A percentile compares a stretch with the other conserved stretches of the same genome.
phyloP scores from a whole-genome alignment of 75 land plant species.

The Gnetum montanum region DNA sequence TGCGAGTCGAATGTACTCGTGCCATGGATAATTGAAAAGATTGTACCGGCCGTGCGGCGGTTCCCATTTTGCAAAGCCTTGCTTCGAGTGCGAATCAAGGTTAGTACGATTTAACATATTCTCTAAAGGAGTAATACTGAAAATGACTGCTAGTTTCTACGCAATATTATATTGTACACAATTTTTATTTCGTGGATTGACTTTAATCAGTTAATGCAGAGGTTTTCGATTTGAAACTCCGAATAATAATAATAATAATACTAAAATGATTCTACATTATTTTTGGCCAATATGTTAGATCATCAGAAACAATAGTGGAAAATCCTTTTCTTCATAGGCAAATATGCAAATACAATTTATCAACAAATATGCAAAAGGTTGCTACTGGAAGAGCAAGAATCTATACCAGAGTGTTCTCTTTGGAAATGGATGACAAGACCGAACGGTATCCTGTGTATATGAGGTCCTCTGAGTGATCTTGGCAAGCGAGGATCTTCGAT shows the following conservation, averaged over 20 bases:
- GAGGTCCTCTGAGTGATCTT: conserved; percentile 49
- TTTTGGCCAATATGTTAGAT: no score
- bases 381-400: not conserved
- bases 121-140: not conserved
- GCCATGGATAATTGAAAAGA: conserved; percentile 16
- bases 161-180: no score
- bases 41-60: conserved; percentile 14
- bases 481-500: conserved; percentile 42
- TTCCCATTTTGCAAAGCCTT: conserved; percentile 22
- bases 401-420: conserved; percentile 53
- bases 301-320: not conserved
- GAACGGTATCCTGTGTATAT: conserved; percentile 49
- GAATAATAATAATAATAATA: no score
- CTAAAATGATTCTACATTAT: no score
- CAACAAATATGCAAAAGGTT: not conserved
- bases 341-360: not conserved
- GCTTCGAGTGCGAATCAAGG: no score
- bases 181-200: no score
- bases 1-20: conserved; percentile 13
- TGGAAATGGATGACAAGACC: conserved; percentile 37
- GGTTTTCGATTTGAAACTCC: no score
- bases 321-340: not conserved
- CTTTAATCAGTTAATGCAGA: no score
- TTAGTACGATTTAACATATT: not conserved
- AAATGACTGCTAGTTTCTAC: no score